Evolutionary conservation across 768 basidiomycete species (phyloP).

Genomic region (Boletus pseudo-olivaceus): DNA sequence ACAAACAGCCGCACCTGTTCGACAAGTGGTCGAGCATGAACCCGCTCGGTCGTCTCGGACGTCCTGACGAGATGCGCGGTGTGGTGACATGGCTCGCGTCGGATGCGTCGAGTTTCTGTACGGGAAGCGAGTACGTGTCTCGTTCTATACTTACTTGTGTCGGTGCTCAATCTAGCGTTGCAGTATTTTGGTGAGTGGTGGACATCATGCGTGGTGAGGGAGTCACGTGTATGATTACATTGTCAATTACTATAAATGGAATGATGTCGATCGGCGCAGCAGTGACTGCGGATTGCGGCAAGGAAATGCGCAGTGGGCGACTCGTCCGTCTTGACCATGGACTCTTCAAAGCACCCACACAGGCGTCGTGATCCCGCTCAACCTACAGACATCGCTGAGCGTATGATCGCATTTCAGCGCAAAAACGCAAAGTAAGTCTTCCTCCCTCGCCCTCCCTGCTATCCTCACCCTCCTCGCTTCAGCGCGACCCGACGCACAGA

Average conservation of each 20-base stretch:
- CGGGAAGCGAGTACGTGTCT: conserved; percentile 71
- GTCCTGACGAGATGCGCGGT: conserved; percentile 70
- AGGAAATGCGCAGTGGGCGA: conserved; percentile 15
- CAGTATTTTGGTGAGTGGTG: conserved; percentile 32
- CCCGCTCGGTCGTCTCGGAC: conserved; percentile 67
- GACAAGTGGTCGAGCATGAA: conserved; percentile 68
- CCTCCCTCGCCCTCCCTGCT: neutral
- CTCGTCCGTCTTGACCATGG: conserved; percentile 25
- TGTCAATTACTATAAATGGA: conserved; percentile 20
- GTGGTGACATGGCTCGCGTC: conserved; percentile 69
- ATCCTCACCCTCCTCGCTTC: conserved; percentile 7
- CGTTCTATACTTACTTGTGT: no score
- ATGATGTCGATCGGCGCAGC: conserved; percentile 35
- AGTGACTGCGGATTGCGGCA: conserved; percentile 28
- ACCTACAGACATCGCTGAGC: conserved; percentile 54
- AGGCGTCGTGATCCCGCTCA: conserved; percentile 41
- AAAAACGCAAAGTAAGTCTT: conserved; percentile 53
- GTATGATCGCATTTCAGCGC: conserved; percentile 64
- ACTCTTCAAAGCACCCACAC: conserved; percentile 17
- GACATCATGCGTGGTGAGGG: conserved; percentile 31
- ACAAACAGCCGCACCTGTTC: conserved; percentile 57
- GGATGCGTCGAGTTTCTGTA: conserved; percentile 75
- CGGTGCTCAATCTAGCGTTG: neutral
- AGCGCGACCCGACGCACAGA: conserved; percentile 48
- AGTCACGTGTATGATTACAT: conserved; percentile 16